phyloP scores from a whole-genome alignment of 1,284 basidiomycete genomes.

The Prillingera fragicola region DNA sequence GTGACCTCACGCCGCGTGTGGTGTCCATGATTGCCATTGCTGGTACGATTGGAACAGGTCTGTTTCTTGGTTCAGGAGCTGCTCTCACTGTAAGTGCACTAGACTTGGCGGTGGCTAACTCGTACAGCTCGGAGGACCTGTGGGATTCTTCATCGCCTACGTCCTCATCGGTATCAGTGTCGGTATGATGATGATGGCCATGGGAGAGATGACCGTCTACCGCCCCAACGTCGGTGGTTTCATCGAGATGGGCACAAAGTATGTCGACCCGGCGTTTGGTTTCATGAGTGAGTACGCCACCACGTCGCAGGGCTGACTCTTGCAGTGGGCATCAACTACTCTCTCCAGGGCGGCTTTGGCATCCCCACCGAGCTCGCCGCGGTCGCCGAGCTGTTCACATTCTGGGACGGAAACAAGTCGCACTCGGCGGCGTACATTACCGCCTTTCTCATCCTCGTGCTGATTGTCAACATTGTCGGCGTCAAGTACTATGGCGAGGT shows the following conservation, averaged over 20 bases:
- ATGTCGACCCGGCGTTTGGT: conserved; percentile 18
- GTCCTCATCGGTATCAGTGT: conserved; percentile 16
- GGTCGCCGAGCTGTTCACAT: conserved; percentile 9
- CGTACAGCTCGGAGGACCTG: conserved; percentile 45
- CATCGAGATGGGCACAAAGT: conserved; percentile 20
- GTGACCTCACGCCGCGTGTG: conserved; percentile 8
- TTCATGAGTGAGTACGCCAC: too few relatives aligned
- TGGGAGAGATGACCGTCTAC: conserved; percentile 16
- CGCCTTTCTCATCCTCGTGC: conserved; percentile 6
- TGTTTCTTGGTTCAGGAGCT: conserved; percentile 49
- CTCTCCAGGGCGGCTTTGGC: conserved; percentile 16
- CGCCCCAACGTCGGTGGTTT: conserved; percentile 20
- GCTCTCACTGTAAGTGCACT: conserved; percentile 35
- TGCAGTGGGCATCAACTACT: conserved; percentile 22
- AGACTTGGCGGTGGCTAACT: neutral
- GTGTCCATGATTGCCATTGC: conserved; percentile 44
- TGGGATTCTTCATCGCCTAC: conserved; percentile 39
- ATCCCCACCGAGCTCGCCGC: conserved; percentile 15
- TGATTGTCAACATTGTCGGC: conserved; percentile 10
- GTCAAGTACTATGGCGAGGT: conserved; percentile 17
- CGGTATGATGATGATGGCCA: conserved; percentile 11
- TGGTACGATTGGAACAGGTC: conserved; percentile 52
- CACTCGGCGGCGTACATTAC: conserved; percentile 11
- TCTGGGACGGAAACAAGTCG: conserved; percentile 7
- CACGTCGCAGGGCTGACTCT: too few relatives aligned